Percentiles rank a stretch among this genome's conserved stretches.
Evolutionary conservation across 1,284 basidiomycete species (phyloP).

Genomic region (Puccinia novopanici): DNA sequence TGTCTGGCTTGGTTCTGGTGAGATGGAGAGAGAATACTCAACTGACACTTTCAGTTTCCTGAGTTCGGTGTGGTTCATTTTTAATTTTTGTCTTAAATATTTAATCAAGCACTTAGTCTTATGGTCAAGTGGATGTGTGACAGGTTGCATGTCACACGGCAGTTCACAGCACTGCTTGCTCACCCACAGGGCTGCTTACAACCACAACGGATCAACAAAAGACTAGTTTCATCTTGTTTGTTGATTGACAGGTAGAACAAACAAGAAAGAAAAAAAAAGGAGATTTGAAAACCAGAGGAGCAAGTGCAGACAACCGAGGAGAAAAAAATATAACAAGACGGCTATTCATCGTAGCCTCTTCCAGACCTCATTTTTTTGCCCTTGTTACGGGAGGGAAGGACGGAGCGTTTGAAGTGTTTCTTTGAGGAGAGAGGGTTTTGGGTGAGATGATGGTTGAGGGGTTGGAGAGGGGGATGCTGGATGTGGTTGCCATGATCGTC

Average conservation of each 20-base stretch:
- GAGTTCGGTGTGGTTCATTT: conserved; percentile 22
- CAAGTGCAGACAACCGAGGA: not conserved
- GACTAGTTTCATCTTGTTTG: not conserved
- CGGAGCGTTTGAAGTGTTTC: conserved; percentile 83
- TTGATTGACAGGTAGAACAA: not conserved
- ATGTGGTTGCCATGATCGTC: conserved; percentile 66
- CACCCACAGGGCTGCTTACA: not conserved
- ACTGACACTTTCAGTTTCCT: conserved; percentile 49
- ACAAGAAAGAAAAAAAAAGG: not conserved
- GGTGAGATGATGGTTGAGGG: conserved; percentile 74
- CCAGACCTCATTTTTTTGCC: conserved; percentile 83
- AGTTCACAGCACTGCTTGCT: not conserved
- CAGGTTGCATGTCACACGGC: not conserved
- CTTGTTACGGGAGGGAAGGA: conserved; percentile 59
- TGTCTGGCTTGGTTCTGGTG: not conserved
- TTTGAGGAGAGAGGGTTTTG: conserved; percentile 66
- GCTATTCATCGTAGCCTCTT: conserved; percentile 73
- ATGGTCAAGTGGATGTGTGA: no score
- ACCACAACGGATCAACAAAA: no score
- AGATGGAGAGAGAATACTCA: not conserved
- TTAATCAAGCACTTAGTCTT: not conserved
- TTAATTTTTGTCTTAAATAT: not conserved
- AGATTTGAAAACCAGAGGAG: not conserved
- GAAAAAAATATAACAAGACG: not conserved
- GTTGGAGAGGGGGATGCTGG: conserved; percentile 66